A percentile compares a stretch with the other conserved stretches of the same genome.
phyloP scores from a whole-genome alignment of 2,329 filamentous ascomycete genomes.

The Fusarium circinatum region DNA sequence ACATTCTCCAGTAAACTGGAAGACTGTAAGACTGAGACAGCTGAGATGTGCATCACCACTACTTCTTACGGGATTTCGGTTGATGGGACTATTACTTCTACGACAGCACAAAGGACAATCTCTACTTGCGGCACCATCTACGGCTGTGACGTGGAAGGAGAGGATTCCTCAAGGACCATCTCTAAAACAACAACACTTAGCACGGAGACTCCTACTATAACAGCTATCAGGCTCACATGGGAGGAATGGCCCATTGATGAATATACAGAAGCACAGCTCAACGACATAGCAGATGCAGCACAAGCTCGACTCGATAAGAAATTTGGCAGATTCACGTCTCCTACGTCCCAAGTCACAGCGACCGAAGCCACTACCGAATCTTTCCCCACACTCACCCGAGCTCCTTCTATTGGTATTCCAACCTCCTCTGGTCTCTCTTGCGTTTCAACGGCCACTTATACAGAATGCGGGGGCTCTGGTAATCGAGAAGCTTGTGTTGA shows the following conservation, averaged over 20 bases:
- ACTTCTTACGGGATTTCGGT: not conserved
- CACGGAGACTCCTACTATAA: not conserved
- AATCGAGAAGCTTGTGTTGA: not conserved
- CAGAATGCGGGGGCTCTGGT: not conserved
- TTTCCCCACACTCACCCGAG: not conserved
- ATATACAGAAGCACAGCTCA: not conserved
- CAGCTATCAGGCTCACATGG: not conserved
- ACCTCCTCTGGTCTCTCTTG: not conserved
- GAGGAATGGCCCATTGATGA: not conserved
- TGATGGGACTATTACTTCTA: not conserved
- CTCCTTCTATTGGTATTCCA: not conserved
- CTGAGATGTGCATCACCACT: not conserved
- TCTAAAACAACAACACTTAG: not conserved
- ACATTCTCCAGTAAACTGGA: not conserved
- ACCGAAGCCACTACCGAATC: not conserved
- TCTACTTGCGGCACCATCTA: not conserved
- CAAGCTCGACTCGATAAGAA: not conserved
- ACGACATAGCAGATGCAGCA: not conserved
- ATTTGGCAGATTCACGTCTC: not conserved
- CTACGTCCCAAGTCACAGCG: rapidly evolving
- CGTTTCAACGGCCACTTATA: not conserved
- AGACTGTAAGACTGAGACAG: not conserved
- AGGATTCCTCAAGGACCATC: not conserved
- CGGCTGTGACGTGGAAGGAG: not conserved
- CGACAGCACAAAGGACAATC: not conserved